These are phyloP conservation scores for Pleodorina starrii DNA, from an alignment of 139 green algal genomes.

Conservation along the genomic window DNA sequence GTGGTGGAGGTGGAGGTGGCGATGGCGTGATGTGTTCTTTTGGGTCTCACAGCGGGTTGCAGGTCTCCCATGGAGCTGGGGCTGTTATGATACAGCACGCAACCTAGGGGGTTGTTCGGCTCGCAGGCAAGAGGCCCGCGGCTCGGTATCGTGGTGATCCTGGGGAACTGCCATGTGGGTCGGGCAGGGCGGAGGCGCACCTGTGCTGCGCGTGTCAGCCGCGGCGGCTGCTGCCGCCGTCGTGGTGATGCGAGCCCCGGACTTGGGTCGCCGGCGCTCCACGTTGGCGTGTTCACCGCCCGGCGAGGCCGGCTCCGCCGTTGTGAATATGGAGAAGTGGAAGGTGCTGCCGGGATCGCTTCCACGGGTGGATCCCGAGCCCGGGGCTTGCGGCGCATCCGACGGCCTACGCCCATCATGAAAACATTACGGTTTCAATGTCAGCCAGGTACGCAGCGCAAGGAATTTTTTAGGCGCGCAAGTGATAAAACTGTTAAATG, in stretches of 20 bases:
- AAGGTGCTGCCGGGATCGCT: neutral
- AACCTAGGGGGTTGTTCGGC: no score
- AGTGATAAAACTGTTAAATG: neutral
- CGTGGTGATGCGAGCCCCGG: neutral
- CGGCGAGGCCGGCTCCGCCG: neutral
- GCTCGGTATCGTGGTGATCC: no score
- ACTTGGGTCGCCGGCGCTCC: neutral
- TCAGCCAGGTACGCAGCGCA: no score
- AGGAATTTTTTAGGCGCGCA: no score
- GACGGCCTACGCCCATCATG: neutral
- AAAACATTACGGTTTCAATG: no score
- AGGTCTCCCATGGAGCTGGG: no score
- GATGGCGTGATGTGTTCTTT: no score
- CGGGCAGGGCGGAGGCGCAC: no score
- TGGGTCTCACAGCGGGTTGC: no score
- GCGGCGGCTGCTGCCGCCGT: neutral
- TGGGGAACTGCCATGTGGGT: neutral
- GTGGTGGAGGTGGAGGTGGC: no score
- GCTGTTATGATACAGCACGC: no score
- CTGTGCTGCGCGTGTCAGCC: neutral
- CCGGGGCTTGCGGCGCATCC: neutral
- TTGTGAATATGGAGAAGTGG: neutral
- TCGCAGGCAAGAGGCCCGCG: no score
- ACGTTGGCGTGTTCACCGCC: neutral
- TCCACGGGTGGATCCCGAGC: neutral